Conservation (phyloP, 2,329 filamentous ascomycete species). For the Microsporum canis region DNA sequence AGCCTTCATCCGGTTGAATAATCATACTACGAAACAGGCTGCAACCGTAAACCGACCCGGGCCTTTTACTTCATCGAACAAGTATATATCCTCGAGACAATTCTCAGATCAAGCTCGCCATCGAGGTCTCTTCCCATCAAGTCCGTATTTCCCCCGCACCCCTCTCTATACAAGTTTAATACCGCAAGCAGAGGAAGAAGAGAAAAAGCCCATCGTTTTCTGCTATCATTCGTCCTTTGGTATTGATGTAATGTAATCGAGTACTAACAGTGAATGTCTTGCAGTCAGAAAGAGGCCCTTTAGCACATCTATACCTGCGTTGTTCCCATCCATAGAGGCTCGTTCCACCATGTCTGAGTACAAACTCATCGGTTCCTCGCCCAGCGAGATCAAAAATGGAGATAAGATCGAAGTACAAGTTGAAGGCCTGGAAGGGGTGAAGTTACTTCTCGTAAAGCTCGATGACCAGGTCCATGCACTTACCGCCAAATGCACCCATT, state of each 20-base stretch:
- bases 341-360: constrained; percentile 24
- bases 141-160: not conserved
- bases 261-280: not conserved
- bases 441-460: constrained; percentile 74
- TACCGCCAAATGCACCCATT: constrained; percentile 77
- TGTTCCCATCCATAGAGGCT: not conserved
- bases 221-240: not conserved
- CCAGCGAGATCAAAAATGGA: constrained; percentile 62
- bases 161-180: not conserved
- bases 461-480: constrained; percentile 66
- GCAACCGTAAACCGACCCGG: not conserved
- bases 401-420: constrained; percentile 85
- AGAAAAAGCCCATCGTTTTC: not conserved
- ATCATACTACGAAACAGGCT: not conserved
- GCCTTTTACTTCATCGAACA: not conserved
- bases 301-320: not conserved
- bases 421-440: constrained; percentile 74
- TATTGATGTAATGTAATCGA: not conserved
- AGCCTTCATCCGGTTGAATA: not conserved
- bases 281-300: not conserved
- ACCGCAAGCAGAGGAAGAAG: not conserved
- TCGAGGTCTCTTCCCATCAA: not conserved
- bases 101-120: not conserved
- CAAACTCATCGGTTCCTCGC: constrained; percentile 61
- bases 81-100: not conserved